Evolutionary conservation across 106 monocot species (phyloP).

Genomic region (Dendrobium catenatum): DNA sequence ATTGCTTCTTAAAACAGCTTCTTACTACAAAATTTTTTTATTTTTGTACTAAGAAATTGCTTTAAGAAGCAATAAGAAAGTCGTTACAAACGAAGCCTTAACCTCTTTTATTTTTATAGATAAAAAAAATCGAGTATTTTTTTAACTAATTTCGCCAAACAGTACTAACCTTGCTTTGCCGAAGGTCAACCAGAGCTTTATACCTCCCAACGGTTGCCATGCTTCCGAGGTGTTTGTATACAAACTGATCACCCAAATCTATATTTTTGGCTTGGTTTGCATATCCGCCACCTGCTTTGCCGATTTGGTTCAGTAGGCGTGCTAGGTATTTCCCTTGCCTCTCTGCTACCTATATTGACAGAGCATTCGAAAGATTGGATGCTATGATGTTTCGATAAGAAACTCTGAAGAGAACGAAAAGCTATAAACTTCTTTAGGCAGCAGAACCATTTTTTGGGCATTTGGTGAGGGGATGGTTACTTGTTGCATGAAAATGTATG

Average conservation of each 20-base stretch:
- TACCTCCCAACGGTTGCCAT: conserved; percentile 96
- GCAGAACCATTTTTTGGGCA: no score
- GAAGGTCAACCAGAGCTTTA: conserved; percentile 93
- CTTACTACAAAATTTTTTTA: no score
- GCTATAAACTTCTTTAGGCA: not conserved
- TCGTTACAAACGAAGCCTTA: no score
- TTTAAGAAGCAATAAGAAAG: no score
- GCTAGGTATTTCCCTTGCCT: conserved; percentile 92
- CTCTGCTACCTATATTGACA: conserved; percentile 73
- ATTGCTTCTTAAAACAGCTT: no score
- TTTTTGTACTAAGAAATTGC: no score
- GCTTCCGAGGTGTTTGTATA: conserved; percentile 90
- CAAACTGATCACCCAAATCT: conserved; percentile 66
- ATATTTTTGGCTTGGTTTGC: conserved; percentile 41
- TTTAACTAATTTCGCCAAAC: no score
- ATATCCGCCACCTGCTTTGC: conserved; percentile 57
- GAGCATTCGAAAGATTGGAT: not conserved
- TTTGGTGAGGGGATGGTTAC: no score
- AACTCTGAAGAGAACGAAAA: not conserved
- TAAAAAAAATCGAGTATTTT: no score
- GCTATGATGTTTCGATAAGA: not conserved
- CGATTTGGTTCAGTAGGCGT: conserved; percentile 52
- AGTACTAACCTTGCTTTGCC: conserved; percentile 78
- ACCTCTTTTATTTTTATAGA: no score
- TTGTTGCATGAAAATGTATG: no score